Base-by-base conservation (phyloP, 1,284 basidiomycete genomes). In the Hortiboletus rubellus region DNA sequence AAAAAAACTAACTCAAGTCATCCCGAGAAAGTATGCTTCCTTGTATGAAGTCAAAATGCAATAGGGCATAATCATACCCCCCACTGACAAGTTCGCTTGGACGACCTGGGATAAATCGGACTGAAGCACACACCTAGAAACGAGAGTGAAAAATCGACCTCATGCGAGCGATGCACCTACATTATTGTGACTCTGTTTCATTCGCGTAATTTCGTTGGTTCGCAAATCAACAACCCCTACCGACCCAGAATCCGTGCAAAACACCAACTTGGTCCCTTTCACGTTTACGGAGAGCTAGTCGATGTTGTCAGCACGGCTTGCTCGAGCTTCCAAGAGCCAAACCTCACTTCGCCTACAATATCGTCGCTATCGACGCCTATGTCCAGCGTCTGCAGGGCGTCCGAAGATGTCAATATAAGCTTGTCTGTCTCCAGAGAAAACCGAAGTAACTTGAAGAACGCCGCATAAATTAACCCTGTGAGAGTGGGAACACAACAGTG, bases 71-170 rank as follows among this genome's bases (percentile, higher is more conserved):
- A 63, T 92, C 91, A 64, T 89, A 92, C 4, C 91, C 90, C 8
- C 83, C 88, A 60, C 87, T 91, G 38, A 92, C 77, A 24, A 91
- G 66, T 69, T 92, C 89, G 53, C 76, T 78, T 17, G 87, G 82
- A 40, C 88, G 78, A 66, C 82, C 79, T 3, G 87, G 85, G 55
- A 92, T 82, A 66, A 90, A 91, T 56, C 77, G 80, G 38, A 89
- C 82, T 30, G 79, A 79, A 17, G 82, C 83, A 53, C 86, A 89
- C 17, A 92, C 82, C 90, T 92, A 63, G 34, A 52, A 63, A 60
- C 36, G 60, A 48, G 46, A 14, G 49, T 54, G 58, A 56, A 37
- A n/a, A 24, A 54, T n/a, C 50, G 42, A 50, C 31, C 11, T 44
- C 9, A 7, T 27, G 38, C 9, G 36, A 51, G 10, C 5, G 9